phyloP scores from a whole-genome alignment of 1,284 basidiomycete species.

The Ustilago loliicola region DNA sequence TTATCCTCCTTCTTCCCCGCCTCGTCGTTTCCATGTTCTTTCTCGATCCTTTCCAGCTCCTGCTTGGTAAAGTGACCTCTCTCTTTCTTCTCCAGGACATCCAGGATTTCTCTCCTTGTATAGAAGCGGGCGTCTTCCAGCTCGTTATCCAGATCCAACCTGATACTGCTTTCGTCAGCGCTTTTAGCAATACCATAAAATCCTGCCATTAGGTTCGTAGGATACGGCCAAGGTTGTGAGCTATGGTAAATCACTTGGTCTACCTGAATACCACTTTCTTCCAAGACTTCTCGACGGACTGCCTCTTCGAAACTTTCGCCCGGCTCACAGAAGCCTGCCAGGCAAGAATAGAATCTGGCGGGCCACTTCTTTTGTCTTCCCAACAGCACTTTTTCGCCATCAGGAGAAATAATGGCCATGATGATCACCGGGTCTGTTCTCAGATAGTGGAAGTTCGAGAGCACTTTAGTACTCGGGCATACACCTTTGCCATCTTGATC shows the following conservation, averaged over 20 bases:
- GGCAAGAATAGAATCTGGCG: slow-evolving; percentile 61
- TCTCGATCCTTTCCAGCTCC: slow-evolving; percentile 77
- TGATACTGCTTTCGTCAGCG: slow-evolving; percentile 75
- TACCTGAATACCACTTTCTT: slow-evolving; percentile 90
- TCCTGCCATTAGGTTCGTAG: slow-evolving; percentile 90
- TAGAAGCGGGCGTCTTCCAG: slow-evolving; percentile 94
- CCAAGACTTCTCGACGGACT: slow-evolving; percentile 91
- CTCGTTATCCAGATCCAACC: slow-evolving; percentile 93
- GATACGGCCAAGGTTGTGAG: slow-evolving; percentile 80
- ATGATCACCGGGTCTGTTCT: slow-evolving; percentile 79
- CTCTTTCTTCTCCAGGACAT: slow-evolving; percentile 75
- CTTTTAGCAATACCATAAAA: slow-evolving; percentile 65
- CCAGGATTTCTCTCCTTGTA: slow-evolving; percentile 79
- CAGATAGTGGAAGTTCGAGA: slow-evolving; percentile 66
- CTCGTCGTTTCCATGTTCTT: slow-evolving; percentile 65
- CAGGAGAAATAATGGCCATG: slow-evolving; percentile 84
- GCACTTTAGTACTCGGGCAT: slow-evolving; percentile 43
- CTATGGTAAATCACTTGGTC: slow-evolving; percentile 89
- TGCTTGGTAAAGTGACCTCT: slow-evolving; percentile 73
- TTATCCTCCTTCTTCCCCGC: slow-evolving; percentile 70
- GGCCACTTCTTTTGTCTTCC: slow-evolving; percentile 81
- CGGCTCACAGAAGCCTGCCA: slow-evolving; percentile 68
- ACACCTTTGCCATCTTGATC: slow-evolving; percentile 33
- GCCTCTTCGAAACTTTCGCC: slow-evolving; percentile 86
- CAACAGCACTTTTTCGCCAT: slow-evolving; percentile 84